Evolutionary conservation across 768 basidiomycete species (phyloP).

Genomic region (Tricholomella constricta): DNA sequence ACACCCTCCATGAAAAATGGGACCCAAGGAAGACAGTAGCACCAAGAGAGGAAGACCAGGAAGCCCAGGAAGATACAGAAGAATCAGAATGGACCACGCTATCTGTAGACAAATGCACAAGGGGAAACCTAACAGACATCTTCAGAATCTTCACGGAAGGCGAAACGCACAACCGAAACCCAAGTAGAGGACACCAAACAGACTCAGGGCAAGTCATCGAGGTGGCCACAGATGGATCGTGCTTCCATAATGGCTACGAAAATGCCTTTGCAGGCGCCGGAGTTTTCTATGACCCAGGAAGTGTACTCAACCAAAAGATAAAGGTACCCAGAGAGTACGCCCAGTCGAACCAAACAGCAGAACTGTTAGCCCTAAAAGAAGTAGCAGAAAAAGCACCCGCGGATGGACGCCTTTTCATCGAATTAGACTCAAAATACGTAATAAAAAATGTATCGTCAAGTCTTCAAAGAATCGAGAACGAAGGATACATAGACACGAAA

Average conservation of each 20-base stretch:
- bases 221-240: not conserved
- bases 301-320: not conserved
- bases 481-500: not conserved
- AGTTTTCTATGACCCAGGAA: not conserved
- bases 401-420: not conserved
- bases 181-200: no score
- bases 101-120: not conserved
- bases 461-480: not conserved
- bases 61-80: not conserved
- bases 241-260: not conserved
- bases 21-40: slow-evolving; percentile 14
- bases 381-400: not conserved
- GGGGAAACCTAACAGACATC: not conserved
- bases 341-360: not conserved
- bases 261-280: not conserved
- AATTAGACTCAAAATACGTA: not conserved
- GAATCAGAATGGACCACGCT: no score
- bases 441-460: not conserved
- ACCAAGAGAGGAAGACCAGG: not conserved
- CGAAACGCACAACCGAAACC: no score
- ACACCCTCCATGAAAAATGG: slow-evolving; percentile 22
- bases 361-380: not conserved
- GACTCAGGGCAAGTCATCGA: not conserved
- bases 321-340: not conserved
- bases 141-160: slow-evolving; percentile 1